These are phyloP conservation scores for Aspergillus phoenicis DNA, from an alignment of 2,329 filamentous ascomycete species.

Conservation along the genomic window DNA sequence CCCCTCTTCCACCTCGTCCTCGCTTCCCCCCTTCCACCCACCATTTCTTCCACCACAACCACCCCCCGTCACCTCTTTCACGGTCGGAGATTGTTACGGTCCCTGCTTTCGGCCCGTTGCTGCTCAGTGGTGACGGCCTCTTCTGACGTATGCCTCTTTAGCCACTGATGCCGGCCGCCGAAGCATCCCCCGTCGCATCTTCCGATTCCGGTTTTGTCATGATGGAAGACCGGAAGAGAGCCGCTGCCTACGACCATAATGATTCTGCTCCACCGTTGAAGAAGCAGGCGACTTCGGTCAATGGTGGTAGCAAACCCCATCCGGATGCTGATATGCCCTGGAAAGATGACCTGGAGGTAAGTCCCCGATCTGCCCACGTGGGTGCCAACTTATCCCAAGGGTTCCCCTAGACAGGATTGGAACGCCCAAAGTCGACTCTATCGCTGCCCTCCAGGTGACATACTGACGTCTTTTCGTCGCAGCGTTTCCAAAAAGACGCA, in stretches of 20 bases:
- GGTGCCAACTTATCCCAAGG: slow-evolving; percentile 19
- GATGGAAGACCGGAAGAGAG: slow-evolving; percentile 99
- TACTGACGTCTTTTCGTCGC: slow-evolving; percentile 34
- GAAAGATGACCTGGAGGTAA: slow-evolving; percentile 73
- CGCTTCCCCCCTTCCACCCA: not conserved
- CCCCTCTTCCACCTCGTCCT: slow-evolving; percentile 22
- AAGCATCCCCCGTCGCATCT: slow-evolving; percentile 71
- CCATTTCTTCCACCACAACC: not conserved
- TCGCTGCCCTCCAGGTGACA: slow-evolving; percentile 6
- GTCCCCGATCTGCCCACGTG: slow-evolving; percentile 41
- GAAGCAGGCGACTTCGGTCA: slow-evolving; percentile 75
- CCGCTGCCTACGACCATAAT: slow-evolving; percentile 75
- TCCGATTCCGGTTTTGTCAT: slow-evolving; percentile 78
- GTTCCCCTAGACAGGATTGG: slow-evolving; percentile 5
- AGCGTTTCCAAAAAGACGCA: slow-evolving; percentile 94
- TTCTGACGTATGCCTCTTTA: slow-evolving; percentile 45
- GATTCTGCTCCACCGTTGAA: slow-evolving; percentile 88
- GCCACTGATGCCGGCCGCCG: slow-evolving; percentile 86
- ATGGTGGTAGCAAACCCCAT: slow-evolving; percentile 69
- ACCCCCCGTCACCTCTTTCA: slow-evolving; percentile 13
- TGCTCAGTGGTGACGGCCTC: slow-evolving; percentile 39
- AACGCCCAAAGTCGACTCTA: slow-evolving; percentile 11
- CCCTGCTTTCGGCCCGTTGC: slow-evolving; percentile 35
- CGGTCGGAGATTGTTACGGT: slow-evolving; percentile 31
- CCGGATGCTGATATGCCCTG: slow-evolving; percentile 69